Conservation (phyloP, 768 basidiomycete species). For the Tulasnella sp. region DNA sequence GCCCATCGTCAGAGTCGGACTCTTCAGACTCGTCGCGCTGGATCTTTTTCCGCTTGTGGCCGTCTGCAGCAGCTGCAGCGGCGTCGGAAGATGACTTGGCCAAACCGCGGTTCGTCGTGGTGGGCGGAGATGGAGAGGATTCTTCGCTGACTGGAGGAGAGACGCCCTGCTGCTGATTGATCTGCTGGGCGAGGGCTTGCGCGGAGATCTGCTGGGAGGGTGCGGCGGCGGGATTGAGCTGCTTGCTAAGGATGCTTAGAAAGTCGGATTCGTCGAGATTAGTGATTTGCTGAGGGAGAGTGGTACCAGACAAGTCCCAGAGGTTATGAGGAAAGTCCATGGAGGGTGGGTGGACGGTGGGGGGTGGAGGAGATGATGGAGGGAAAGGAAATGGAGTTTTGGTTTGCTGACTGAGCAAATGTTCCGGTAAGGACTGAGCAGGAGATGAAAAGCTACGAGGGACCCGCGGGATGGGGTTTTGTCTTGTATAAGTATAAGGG, state of each 20-base stretch:
- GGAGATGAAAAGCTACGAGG: not conserved
- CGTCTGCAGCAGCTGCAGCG: slow-evolving; percentile 30
- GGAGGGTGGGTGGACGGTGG: not conserved
- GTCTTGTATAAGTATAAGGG: not conserved
- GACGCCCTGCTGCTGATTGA: slow-evolving; percentile 12
- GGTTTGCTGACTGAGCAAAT: not conserved
- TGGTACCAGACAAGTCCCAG: slow-evolving; percentile 27
- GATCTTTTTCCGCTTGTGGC: slow-evolving; percentile 67
- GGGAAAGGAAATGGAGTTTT: not conserved
- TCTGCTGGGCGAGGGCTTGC: slow-evolving; percentile 9
- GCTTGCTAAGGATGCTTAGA: slow-evolving; percentile 25
- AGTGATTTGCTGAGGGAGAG: slow-evolving; percentile 23
- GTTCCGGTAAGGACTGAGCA: not conserved
- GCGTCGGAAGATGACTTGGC: slow-evolving; percentile 6
- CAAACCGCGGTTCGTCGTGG: slow-evolving; percentile 70
- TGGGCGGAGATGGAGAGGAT: slow-evolving; percentile 29
- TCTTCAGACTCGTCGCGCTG: slow-evolving; percentile 41
- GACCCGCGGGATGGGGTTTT: not conserved
- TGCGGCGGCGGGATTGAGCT: slow-evolving; percentile 16
- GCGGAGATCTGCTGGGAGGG: not conserved
- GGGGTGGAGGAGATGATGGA: not conserved
- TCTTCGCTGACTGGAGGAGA: slow-evolving; percentile 24
- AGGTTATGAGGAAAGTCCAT: slow-evolving; percentile 27
- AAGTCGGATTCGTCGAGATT: slow-evolving; percentile 27
- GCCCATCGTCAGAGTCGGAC: slow-evolving; percentile 51